Evolutionary conservation across 139 green algal genomes (phyloP).

Genomic region (Chlamydomonas urium): DNA sequence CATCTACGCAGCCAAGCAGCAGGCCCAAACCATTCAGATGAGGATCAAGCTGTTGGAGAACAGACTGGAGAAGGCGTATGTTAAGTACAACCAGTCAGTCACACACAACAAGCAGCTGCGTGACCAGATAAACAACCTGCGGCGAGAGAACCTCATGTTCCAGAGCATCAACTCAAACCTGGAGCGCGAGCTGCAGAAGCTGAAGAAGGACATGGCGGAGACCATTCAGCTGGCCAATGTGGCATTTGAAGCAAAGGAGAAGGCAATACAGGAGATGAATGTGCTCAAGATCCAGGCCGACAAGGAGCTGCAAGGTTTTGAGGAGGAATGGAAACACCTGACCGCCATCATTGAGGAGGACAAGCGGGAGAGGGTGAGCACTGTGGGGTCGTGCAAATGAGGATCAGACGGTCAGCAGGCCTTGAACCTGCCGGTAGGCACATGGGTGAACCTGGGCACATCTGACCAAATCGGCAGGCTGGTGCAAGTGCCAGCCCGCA

Average conservation of each 20-base stretch:
- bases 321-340: conserved; percentile 84
- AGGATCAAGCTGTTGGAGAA: conserved; percentile 84
- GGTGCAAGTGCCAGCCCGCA: no score
- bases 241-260: conserved; percentile 60
- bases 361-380: conserved; percentile 46
- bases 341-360: conserved; percentile 80
- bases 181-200: conserved; percentile 59
- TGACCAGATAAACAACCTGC: conserved; percentile 77
- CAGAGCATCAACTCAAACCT: conserved; percentile 76
- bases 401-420: no score
- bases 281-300: conserved; percentile 72
- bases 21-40: conserved; percentile 50
- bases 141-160: conserved; percentile 84
- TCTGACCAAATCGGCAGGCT: no score
- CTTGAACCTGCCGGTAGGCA: no score
- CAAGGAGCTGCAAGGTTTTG: conserved; percentile 75
- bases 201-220: conserved; percentile 76
- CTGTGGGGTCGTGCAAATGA: no score
- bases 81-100: conserved; percentile 75
- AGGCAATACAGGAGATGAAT: conserved; percentile 68
- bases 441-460: no score
- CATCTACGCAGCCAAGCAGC: conserved; percentile 66
- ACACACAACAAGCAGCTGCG: conserved; percentile 74
- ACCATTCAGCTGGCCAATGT: conserved; percentile 63
- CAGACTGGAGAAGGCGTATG: conserved; percentile 57